Percentiles rank a stretch among this genome's conserved stretches.
Conservation (phyloP, 257 asterid species). For the Ilex asprella region DNA sequence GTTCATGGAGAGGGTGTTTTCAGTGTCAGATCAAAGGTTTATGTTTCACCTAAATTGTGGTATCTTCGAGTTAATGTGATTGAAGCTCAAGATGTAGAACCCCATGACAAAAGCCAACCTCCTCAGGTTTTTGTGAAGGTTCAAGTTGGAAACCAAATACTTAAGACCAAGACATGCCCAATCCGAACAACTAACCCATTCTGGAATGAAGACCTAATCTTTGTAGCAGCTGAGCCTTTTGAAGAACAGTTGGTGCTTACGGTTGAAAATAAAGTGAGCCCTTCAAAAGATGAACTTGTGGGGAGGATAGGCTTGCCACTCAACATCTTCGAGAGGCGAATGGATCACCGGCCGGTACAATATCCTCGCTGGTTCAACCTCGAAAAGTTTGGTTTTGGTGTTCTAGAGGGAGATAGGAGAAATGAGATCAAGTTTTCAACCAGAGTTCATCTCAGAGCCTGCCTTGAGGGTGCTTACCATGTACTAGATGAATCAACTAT, state of each 20-base stretch:
- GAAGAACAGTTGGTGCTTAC: slow-evolving; percentile 57
- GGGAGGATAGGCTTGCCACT: slow-evolving; percentile 47
- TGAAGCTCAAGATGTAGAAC: slow-evolving; percentile 61
- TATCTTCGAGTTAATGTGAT: slow-evolving; percentile 54
- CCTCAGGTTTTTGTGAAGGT: slow-evolving; percentile 63
- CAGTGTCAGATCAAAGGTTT: slow-evolving; percentile 62
- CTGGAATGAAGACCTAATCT: slow-evolving; percentile 70
- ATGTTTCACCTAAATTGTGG: slow-evolving; percentile 75
- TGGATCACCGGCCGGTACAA: slow-evolving; percentile 49
- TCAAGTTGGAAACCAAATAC: slow-evolving; percentile 59
- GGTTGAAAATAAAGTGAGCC: slow-evolving; percentile 31
- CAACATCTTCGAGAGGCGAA: slow-evolving; percentile 35
- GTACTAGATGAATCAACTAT: slow-evolving; percentile 62
- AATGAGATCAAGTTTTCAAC: slow-evolving; percentile 55
- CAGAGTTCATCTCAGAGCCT: slow-evolving; percentile 46
- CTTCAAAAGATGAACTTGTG: slow-evolving; percentile 41
- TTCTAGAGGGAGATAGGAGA: slow-evolving; percentile 48
- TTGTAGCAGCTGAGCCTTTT: slow-evolving; percentile 77
- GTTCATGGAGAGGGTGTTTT: slow-evolving; percentile 52
- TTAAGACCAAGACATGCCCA: slow-evolving; percentile 46
- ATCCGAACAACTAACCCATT: slow-evolving; percentile 45
- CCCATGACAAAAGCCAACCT: slow-evolving; percentile 43
- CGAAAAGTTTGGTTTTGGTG: slow-evolving; percentile 52
- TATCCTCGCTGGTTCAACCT: slow-evolving; percentile 55
- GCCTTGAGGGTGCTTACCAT: slow-evolving; percentile 67